phyloP scores from a whole-genome alignment of 2,329 filamentous ascomycete species.

The Trichophyton mentagrophytes region DNA sequence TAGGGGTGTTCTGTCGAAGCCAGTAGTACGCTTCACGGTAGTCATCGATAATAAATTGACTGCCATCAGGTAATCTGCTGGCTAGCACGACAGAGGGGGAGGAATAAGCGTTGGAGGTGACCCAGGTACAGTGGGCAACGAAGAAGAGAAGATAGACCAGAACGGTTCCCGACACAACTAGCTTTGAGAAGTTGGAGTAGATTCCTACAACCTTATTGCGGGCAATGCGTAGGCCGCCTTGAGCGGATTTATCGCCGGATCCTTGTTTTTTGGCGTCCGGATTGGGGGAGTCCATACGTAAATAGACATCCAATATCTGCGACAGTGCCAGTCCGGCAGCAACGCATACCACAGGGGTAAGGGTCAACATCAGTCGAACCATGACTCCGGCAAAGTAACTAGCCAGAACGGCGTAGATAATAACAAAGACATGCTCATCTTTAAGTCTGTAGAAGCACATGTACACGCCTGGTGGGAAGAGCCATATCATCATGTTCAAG shows the following conservation, averaged over 20 bases:
- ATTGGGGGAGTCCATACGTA: conserved; percentile 53
- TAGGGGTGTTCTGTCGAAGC: conserved; percentile 90
- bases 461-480: conserved; percentile 97
- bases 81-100: conserved; percentile 94
- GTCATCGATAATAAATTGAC: conserved; percentile 97
- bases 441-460: conserved; percentile 89
- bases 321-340: conserved; percentile 82
- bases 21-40: conserved; percentile 99
- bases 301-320: conserved; percentile 74
- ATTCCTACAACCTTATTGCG: conserved; percentile 68
- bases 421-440: conserved; percentile 95
- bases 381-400: conserved; percentile 99
- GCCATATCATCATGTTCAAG: conserved; percentile 94
- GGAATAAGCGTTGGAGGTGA: conserved; percentile 97
- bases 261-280: conserved; percentile 36
- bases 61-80: conserved; percentile 82
- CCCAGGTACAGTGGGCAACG: conserved; percentile 97
- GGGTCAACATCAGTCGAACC: conserved; percentile 95
- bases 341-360: conserved; percentile 93
- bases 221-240: conserved; percentile 50
- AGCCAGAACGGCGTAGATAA: conserved; percentile 91
- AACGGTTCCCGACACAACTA: conserved; percentile 58
- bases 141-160: conserved; percentile 79
- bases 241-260: conserved; percentile 24
- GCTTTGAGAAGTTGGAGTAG: conserved; percentile 67